Evolutionary conservation across 1,284 basidiomycete genomes (phyloP).

Genomic region (Schizophyllum amplum): DNA sequence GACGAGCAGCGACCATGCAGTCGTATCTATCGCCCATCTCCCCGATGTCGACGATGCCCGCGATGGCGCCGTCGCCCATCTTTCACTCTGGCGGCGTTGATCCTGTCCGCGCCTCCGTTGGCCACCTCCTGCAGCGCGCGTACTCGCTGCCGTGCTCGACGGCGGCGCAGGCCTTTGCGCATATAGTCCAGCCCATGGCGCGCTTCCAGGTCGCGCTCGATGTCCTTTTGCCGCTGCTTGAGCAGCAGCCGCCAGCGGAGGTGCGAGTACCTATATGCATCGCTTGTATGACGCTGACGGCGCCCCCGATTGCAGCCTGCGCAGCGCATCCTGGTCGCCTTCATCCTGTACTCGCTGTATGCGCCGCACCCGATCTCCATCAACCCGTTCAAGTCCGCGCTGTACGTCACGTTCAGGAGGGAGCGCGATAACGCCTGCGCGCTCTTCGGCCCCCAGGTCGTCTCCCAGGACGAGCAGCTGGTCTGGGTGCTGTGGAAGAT

Average conservation of each 20-base stretch:
- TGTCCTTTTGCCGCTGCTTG: slow-evolving; percentile 62
- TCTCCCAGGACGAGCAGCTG: slow-evolving; percentile 61
- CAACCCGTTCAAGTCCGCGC: slow-evolving; percentile 68
- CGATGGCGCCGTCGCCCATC: background rate
- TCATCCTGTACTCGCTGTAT: slow-evolving; percentile 69
- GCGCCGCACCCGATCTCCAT: slow-evolving; percentile 65
- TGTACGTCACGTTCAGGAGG: slow-evolving; percentile 53
- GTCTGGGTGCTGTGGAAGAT: slow-evolving; percentile 82
- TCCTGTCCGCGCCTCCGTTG: slow-evolving; percentile 36
- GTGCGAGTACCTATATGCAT: slow-evolving; percentile 16
- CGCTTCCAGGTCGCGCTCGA: slow-evolving; percentile 74
- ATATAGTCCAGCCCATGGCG: slow-evolving; percentile 61
- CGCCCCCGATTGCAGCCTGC: slow-evolving; percentile 44
- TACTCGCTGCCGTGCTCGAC: slow-evolving; percentile 64
- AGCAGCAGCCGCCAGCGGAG: slow-evolving; percentile 37
- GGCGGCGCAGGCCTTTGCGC: slow-evolving; percentile 60
- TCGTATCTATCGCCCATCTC: background rate
- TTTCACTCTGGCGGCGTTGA: background rate
- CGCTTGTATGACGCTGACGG: slow-evolving; percentile 4
- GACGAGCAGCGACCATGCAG: background rate
- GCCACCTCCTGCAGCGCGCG: slow-evolving; percentile 54
- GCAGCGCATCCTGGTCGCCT: slow-evolving; percentile 65
- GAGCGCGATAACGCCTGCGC: slow-evolving; percentile 53
- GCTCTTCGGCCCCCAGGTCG: slow-evolving; percentile 40
- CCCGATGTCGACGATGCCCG: background rate